A percentile compares a stretch with the other conserved stretches of the same genome.
Evolutionary conservation across 345 rosid species (phyloP).

Genomic region (Iberis pinnata): DNA sequence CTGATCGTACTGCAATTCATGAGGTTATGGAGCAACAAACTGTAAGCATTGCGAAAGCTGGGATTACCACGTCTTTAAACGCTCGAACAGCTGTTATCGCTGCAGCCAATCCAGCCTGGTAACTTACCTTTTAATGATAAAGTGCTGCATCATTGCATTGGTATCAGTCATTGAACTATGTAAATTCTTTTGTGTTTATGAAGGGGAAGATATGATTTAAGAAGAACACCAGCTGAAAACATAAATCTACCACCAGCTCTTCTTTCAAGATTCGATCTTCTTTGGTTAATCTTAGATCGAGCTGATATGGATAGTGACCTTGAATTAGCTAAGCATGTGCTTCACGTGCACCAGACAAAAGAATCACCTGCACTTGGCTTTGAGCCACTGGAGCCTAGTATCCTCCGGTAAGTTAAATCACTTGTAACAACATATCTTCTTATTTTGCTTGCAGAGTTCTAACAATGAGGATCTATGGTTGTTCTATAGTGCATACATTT

Average conservation of each 20-base stretch:
- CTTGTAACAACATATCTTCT: not conserved
- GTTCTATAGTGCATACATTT: constrained; percentile 70
- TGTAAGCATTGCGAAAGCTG: constrained; percentile 99
- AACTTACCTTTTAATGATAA: not conserved
- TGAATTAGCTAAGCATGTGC: constrained; percentile 91
- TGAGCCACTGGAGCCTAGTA: constrained; percentile 73
- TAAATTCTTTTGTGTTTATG: constrained; percentile 19
- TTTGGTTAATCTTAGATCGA: constrained; percentile 93
- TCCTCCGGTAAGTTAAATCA: constrained; percentile 53
- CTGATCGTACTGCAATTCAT: constrained; percentile 95
- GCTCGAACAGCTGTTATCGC: constrained; percentile 98
- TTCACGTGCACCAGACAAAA: constrained; percentile 77
- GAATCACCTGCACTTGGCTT: constrained; percentile 96
- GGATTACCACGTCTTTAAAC: constrained; percentile 90
- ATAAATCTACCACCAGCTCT: constrained; percentile 97
- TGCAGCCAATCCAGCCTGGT: constrained; percentile 93
- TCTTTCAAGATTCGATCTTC: constrained; percentile 84
- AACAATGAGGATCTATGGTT: constrained; percentile 18
- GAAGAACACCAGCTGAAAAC: constrained; percentile 97
- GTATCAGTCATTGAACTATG: constrained; percentile 15
- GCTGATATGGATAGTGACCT: constrained; percentile 97
- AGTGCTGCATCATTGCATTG: not conserved
- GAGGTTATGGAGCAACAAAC: constrained; percentile 99
- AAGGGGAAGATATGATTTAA: constrained; percentile 92
- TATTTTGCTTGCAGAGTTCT: not conserved